Percentiles rank a stretch among this genome's conserved stretches.
Evolutionary conservation across 2,329 filamentous ascomycete species (phyloP).

Genomic region (Reticulascus tulasneorum): DNA sequence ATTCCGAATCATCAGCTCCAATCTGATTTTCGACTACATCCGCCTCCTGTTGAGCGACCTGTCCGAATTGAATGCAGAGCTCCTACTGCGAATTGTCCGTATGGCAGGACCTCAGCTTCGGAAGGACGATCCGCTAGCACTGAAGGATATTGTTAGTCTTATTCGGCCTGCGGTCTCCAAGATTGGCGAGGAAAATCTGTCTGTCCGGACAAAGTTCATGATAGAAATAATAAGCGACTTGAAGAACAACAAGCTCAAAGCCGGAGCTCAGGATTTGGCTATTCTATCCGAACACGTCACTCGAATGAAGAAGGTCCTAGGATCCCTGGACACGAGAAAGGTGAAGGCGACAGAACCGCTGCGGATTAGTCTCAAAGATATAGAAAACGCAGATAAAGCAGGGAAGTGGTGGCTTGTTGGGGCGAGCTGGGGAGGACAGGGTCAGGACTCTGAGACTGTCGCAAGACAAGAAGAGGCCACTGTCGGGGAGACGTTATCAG

Average conservation of each 20-base stretch:
- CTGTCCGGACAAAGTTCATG: slow-evolving; percentile 93
- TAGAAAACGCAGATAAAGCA: slow-evolving; percentile 76
- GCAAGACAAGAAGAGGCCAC: slow-evolving; percentile 9
- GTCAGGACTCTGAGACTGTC: too few species aligned
- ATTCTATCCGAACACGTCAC: slow-evolving; percentile 77
- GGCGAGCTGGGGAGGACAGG: slow-evolving; percentile 71
- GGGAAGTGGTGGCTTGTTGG: slow-evolving; percentile 99
- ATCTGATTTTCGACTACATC: slow-evolving; percentile 87
- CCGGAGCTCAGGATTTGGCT: slow-evolving; percentile 64
- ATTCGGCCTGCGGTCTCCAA: slow-evolving; percentile 70
- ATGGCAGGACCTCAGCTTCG: slow-evolving; percentile 78
- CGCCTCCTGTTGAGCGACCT: slow-evolving; percentile 70
- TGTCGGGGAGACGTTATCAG: not conserved
- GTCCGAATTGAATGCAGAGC: slow-evolving; percentile 81
- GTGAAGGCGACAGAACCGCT: slow-evolving; percentile 77
- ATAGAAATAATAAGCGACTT: slow-evolving; percentile 92
- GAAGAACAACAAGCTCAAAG: slow-evolving; percentile 89
- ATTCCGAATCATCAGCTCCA: slow-evolving; percentile 80
- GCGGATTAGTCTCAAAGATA: slow-evolving; percentile 75
- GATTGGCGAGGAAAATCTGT: slow-evolving; percentile 65
- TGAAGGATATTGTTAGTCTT: slow-evolving; percentile 83
- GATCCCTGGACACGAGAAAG: slow-evolving; percentile 64
- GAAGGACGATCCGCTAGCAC: slow-evolving; percentile 79
- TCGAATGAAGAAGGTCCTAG: slow-evolving; percentile 84
- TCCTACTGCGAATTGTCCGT: slow-evolving; percentile 79